Conservation (phyloP, 2,329 filamentous ascomycete genomes). For the Colletotrichum zoysiae region DNA sequence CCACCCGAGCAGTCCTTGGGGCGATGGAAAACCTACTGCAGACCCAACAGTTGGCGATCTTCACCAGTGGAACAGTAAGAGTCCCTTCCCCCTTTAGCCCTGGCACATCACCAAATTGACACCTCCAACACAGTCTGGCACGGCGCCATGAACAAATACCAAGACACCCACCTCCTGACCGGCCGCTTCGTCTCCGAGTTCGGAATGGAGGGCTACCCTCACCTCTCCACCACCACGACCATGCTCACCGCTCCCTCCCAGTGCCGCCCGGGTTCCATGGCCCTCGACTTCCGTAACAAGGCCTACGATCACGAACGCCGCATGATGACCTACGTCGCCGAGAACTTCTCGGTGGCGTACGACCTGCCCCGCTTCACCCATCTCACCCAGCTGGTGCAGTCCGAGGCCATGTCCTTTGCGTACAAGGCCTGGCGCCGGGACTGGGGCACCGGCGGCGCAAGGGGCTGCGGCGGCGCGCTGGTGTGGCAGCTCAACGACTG, state of each 20-base stretch:
- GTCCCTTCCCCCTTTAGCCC: neutral
- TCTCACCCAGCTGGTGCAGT: slow-evolving; percentile 68
- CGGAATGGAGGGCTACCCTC: slow-evolving; percentile 84
- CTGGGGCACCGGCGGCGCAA: slow-evolving; percentile 69
- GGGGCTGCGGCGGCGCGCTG: slow-evolving; percentile 72
- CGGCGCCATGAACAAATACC: slow-evolving; percentile 81
- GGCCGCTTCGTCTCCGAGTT: slow-evolving; percentile 87
- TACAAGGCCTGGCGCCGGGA: slow-evolving; percentile 71
- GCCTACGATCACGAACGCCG: slow-evolving; percentile 81
- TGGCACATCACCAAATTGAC: neutral
- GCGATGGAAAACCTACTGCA: slow-evolving; percentile 72
- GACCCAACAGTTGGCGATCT: slow-evolving; percentile 82
- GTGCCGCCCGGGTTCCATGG: slow-evolving; percentile 75
- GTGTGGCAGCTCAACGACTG: slow-evolving; percentile 80
- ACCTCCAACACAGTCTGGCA: slow-evolving; percentile 73
- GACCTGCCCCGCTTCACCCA: slow-evolving; percentile 81
- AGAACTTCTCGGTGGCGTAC: slow-evolving; percentile 73
- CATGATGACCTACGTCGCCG: slow-evolving; percentile 80
- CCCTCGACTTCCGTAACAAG: slow-evolving; percentile 87
- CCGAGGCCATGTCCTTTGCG: slow-evolving; percentile 64
- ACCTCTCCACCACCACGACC: slow-evolving; percentile 76
- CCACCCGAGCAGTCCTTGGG: slow-evolving; percentile 81
- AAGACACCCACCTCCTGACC: slow-evolving; percentile 77
- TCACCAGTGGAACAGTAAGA: slow-evolving; percentile 79
- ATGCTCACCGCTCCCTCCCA: slow-evolving; percentile 70